Conservation (phyloP, 1,139 yeast genomes). For the Saccharomycopsis phalli region DNA sequence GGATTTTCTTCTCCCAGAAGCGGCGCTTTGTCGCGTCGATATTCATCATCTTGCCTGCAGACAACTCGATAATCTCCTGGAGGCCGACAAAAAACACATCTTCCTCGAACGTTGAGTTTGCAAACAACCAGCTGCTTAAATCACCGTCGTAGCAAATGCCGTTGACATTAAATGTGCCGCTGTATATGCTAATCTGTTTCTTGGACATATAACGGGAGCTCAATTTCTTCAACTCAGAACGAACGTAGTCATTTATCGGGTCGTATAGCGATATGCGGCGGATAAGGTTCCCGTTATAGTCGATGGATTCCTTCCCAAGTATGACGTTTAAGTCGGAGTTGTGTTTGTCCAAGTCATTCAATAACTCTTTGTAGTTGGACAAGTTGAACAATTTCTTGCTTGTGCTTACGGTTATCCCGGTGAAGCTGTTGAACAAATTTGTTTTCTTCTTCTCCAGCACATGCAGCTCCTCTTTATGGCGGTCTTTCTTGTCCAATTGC, state of each 20-base stretch:
- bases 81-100: slow-evolving; percentile 79
- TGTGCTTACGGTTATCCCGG: slow-evolving; percentile 18
- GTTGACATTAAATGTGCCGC: slow-evolving; percentile 67
- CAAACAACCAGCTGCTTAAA: slow-evolving; percentile 51
- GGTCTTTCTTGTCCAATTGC: slow-evolving; percentile 19
- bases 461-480: not conserved
- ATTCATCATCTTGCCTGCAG: slow-evolving; percentile 82
- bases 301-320: slow-evolving; percentile 23
- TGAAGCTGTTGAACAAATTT: slow-evolving; percentile 14
- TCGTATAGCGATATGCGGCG: slow-evolving; percentile 43
- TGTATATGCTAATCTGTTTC: slow-evolving; percentile 44
- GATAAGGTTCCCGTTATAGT: slow-evolving; percentile 11
- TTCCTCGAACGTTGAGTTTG: slow-evolving; percentile 25
- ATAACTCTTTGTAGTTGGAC: slow-evolving; percentile 17
- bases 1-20: slow-evolving; percentile 73
- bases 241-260: slow-evolving; percentile 66
- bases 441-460: slow-evolving; percentile 3
- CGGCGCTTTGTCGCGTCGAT: slow-evolving; percentile 64
- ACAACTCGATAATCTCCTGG: slow-evolving; percentile 87
- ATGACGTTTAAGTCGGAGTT: slow-evolving; percentile 18
- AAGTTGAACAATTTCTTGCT: slow-evolving; percentile 18
- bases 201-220: slow-evolving; percentile 41
- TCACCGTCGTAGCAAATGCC: slow-evolving; percentile 48
- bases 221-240: slow-evolving; percentile 42
- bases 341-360: slow-evolving; percentile 18